These are phyloP conservation scores for Penicillium brasilianum DNA, from an alignment of 2,329 filamentous ascomycete genomes.

Conservation along the genomic window DNA sequence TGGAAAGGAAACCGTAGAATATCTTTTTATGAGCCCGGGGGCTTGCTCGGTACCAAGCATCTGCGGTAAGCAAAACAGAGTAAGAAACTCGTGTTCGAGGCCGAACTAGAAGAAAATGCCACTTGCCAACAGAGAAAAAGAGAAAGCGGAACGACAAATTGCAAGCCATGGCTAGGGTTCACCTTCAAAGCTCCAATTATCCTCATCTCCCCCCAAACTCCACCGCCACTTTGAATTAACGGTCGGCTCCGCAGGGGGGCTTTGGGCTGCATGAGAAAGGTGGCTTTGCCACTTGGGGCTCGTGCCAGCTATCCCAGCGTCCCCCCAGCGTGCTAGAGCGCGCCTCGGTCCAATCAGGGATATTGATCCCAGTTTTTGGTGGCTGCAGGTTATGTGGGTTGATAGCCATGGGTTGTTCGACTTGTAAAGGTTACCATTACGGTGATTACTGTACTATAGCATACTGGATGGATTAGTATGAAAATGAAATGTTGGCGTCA, in stretches of 20 bases:
- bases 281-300: conserved; percentile 28
- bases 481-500: neutral
- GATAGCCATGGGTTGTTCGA: neutral
- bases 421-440: neutral
- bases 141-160: no score
- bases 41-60: conserved; percentile 1
- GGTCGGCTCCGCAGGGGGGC: conserved; percentile 4
- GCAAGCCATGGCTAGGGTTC: neutral
- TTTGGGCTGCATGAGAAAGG: conserved; percentile 5
- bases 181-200: neutral
- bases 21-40: neutral
- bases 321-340: neutral
- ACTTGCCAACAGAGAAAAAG: neutral
- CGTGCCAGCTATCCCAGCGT: conserved; percentile 17
- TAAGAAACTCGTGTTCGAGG: conserved; percentile 26
- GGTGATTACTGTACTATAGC: no score
- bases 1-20: neutral
- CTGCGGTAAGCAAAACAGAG: neutral
- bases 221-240: conserved; percentile 25
- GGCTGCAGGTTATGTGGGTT: conserved; percentile 15
- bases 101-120: neutral
- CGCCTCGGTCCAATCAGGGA: conserved; percentile 25
- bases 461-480: neutral
- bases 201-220: neutral
- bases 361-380: conserved; percentile 12